Evolutionary conservation across 2,329 filamentous ascomycete genomes (phyloP).

Genomic region (Knoxdaviesia capensis): DNA sequence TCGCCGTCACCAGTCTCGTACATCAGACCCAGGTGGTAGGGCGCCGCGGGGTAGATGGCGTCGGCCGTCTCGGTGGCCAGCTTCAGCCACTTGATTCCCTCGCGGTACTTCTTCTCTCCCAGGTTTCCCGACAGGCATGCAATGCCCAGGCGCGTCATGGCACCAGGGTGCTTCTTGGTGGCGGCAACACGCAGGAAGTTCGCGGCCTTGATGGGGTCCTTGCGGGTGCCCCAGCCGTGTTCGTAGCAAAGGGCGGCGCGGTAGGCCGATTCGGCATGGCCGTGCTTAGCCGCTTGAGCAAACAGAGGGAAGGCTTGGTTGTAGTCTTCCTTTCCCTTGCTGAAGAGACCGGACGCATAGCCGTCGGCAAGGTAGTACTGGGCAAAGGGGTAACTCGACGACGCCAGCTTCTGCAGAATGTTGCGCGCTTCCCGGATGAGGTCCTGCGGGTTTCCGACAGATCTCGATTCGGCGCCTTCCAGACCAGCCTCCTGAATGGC

Average conservation of each 20-base stretch:
- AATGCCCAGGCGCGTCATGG: conserved; percentile 78
- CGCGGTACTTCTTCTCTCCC: conserved; percentile 68
- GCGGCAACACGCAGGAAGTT: conserved; percentile 84
- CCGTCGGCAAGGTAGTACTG: conserved; percentile 96
- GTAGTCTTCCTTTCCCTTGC: conserved; percentile 82
- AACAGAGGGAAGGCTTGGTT: conserved; percentile 86
- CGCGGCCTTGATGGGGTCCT: conserved; percentile 76
- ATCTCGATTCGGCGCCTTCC: conserved; percentile 24
- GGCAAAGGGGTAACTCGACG: conserved; percentile 83
- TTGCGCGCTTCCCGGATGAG: conserved; percentile 72
- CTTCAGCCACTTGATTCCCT: conserved; percentile 94
- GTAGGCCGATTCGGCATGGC: conserved; percentile 90
- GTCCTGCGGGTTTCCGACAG: conserved; percentile 24
- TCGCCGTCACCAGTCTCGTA: conserved; percentile 90
- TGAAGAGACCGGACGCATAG: conserved; percentile 85
- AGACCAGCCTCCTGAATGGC: conserved; percentile 25
- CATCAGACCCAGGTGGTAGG: conserved; percentile 72
- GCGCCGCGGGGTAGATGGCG: conserved; percentile 75
- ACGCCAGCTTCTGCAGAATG: conserved; percentile 71
- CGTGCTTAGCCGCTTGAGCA: conserved; percentile 83
- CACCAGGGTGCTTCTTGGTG: conserved; percentile 85
- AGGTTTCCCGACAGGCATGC: conserved; percentile 82
- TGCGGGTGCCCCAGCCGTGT: conserved; percentile 89
- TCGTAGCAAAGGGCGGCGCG: conserved; percentile 89
- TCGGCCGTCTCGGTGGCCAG: conserved; percentile 80